A percentile compares a stretch with the other conserved stretches of the same genome.
Evolutionary conservation across 371 early-diverging fungal genomes (phyloP).

Genomic region (Mortierella sp.): DNA sequence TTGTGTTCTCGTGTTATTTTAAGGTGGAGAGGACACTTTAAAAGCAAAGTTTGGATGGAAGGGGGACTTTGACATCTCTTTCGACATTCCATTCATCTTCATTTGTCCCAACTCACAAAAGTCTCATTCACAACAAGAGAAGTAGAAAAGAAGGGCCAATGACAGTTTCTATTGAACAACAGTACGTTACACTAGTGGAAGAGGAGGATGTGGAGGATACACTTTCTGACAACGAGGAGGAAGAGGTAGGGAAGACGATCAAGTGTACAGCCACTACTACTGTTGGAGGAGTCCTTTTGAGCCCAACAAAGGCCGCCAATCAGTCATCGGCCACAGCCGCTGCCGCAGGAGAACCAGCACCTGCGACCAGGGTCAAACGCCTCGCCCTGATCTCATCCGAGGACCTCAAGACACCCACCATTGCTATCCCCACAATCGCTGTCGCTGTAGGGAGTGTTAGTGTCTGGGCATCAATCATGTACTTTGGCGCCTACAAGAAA

Average conservation of each 20-base stretch:
- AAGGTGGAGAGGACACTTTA: neutral
- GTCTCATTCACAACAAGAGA: neutral
- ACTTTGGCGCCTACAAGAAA: slow-evolving; percentile 51
- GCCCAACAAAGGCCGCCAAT: slow-evolving; percentile 5
- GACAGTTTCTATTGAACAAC: neutral
- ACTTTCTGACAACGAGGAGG: slow-evolving; percentile 14
- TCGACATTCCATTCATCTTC: slow-evolving; percentile 4
- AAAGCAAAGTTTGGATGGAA: neutral
- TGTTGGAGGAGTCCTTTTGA: neutral
- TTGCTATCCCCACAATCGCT: slow-evolving; percentile 46
- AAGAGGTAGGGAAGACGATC: neutral
- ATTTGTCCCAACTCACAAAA: neutral
- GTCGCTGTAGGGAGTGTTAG: slow-evolving; percentile 37
- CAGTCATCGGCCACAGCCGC: neutral
- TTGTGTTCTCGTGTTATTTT: neutral
- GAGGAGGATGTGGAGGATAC: slow-evolving; percentile 24
- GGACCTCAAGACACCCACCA: slow-evolving; percentile 47
- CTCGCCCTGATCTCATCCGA: slow-evolving; percentile 50
- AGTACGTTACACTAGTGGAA: neutral
- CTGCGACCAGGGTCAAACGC: slow-evolving; percentile 37
- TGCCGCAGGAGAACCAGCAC: neutral
- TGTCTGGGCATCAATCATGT: slow-evolving; percentile 42
- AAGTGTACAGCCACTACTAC: neutral
- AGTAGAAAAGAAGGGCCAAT: neutral
- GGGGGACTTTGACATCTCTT: neutral